These are phyloP conservation scores for Backusella luteola DNA, from an alignment of 192 early-diverging fungal genomes.

Conservation along the genomic window DNA sequence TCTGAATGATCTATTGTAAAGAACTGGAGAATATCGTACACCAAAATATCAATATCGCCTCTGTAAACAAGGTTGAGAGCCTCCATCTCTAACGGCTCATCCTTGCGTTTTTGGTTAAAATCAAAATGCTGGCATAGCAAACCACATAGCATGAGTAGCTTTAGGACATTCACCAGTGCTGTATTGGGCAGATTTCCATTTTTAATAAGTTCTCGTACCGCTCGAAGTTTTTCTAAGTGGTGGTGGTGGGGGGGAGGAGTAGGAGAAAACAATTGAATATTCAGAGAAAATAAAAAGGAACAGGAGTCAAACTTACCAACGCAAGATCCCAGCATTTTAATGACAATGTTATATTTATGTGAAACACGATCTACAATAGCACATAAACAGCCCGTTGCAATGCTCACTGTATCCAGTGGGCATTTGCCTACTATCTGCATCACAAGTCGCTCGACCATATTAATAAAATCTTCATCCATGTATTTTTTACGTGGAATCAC, in stretches of 20 bases:
- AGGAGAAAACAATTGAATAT: not conserved
- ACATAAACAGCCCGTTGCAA: slow-evolving; percentile 73
- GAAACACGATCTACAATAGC: slow-evolving; percentile 63
- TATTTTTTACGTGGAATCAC: slow-evolving; percentile 46
- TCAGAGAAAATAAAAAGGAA: no score
- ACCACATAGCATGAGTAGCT: slow-evolving; percentile 74
- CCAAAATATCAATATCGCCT: slow-evolving; percentile 21
- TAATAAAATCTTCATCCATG: slow-evolving; percentile 55
- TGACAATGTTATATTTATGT: slow-evolving; percentile 41
- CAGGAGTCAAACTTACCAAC: slow-evolving; percentile 17
- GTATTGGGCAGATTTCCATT: slow-evolving; percentile 21
- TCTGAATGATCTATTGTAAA: slow-evolving; percentile 30
- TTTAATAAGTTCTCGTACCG: slow-evolving; percentile 40
- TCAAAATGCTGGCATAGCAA: slow-evolving; percentile 76
- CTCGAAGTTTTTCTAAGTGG: slow-evolving; percentile 46
- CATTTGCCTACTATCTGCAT: slow-evolving; percentile 46
- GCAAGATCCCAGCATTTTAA: slow-evolving; percentile 48
- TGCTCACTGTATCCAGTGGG: slow-evolving; percentile 42
- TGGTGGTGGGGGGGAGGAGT: no score
- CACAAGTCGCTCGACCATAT: slow-evolving; percentile 60
- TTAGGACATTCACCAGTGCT: slow-evolving; percentile 50
- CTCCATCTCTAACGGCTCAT: slow-evolving; percentile 14
- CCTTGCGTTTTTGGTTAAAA: slow-evolving; percentile 56
- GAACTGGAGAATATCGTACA: slow-evolving; percentile 42
- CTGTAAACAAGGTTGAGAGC: not conserved